Conservation (phyloP, 345 rosid species). For the Murraya paniculata region DNA sequence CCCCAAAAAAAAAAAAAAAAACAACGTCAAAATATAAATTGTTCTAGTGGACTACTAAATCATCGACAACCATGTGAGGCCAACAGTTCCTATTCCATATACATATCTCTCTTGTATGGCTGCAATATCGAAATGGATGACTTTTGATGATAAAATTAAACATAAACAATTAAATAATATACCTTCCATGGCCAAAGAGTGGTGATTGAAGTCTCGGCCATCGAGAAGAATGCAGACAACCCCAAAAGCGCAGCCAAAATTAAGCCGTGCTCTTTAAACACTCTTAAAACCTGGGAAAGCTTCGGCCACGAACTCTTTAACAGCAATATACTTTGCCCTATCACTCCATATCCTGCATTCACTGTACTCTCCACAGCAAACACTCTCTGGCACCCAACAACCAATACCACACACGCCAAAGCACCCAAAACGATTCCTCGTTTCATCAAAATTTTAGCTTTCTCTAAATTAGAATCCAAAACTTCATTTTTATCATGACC, state of each 20-base stretch:
- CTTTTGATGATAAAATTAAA: not conserved
- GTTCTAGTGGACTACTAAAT: not conserved
- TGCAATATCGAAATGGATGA: not conserved
- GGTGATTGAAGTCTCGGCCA: conserved; percentile 96
- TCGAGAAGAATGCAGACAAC: conserved; percentile 86
- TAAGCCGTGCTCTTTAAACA: conserved; percentile 81
- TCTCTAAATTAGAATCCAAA: conserved; percentile 29
- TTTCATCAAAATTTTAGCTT: conserved; percentile 42
- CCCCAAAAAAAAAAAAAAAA: not conserved
- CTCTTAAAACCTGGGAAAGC: conserved; percentile 59
- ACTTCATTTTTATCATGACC: conserved; percentile 13
- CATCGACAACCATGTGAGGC: not conserved
- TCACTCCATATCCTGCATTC: conserved; percentile 70
- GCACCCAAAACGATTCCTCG: conserved; percentile 59
- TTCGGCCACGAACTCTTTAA: conserved; percentile 72
- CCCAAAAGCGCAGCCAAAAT: conserved; percentile 68
- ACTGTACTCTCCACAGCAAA: conserved; percentile 61
- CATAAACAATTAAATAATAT: not conserved
- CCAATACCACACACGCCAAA: conserved; percentile 54
- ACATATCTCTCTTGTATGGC: not conserved
- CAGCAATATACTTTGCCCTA: conserved; percentile 56
- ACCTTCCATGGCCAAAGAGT: conserved; percentile 98
- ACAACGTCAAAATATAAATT: not conserved
- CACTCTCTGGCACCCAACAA: conserved; percentile 56
- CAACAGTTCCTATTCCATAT: not conserved